Evolutionary conservation across 2,329 filamentous ascomycete species (phyloP).

Genomic region (Penicillium sp.): DNA sequence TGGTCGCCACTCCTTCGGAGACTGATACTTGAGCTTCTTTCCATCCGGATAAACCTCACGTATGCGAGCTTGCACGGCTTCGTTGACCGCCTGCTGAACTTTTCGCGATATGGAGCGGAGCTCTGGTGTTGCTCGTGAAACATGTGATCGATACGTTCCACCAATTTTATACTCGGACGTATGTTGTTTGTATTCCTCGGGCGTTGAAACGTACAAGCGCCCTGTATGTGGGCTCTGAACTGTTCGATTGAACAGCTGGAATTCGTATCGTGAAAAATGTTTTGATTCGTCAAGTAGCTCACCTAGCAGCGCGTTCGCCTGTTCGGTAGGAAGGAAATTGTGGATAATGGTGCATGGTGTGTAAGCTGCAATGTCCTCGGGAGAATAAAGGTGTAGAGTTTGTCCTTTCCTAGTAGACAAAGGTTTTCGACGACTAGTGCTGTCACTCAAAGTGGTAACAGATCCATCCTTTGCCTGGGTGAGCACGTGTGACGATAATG

Average conservation of each 20-base stretch:
- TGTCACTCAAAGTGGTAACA: slow-evolving; percentile 26
- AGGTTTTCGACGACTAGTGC: background rate
- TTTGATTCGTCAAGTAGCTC: slow-evolving; percentile 76
- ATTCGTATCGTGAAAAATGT: slow-evolving; percentile 71
- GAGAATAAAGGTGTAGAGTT: slow-evolving; percentile 82
- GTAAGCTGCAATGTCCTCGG: slow-evolving; percentile 76
- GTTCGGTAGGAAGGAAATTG: slow-evolving; percentile 75
- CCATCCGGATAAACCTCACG: slow-evolving; percentile 67
- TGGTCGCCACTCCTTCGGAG: slow-evolving; percentile 72
- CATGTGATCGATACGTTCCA: slow-evolving; percentile 72
- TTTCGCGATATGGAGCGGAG: slow-evolving; percentile 70
- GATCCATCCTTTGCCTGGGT: slow-evolving; percentile 44
- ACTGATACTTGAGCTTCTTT: slow-evolving; percentile 77
- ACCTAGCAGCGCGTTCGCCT: slow-evolving; percentile 72
- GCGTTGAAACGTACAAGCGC: slow-evolving; percentile 78
- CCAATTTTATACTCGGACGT: slow-evolving; percentile 86
- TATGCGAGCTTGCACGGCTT: slow-evolving; percentile 74
- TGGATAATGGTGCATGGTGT: slow-evolving; percentile 92
- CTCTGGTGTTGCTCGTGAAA: slow-evolving; percentile 74
- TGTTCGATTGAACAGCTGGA: slow-evolving; percentile 85
- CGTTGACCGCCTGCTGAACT: slow-evolving; percentile 77
- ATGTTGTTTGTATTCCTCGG: slow-evolving; percentile 69
- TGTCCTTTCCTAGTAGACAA: slow-evolving; percentile 73
- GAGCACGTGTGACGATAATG: slow-evolving; percentile 58
- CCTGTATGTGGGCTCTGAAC: slow-evolving; percentile 84